Evolutionary conservation across 73 alveolate genomes (phyloP).

Genomic region (Paramecium sexaurelia): DNA sequence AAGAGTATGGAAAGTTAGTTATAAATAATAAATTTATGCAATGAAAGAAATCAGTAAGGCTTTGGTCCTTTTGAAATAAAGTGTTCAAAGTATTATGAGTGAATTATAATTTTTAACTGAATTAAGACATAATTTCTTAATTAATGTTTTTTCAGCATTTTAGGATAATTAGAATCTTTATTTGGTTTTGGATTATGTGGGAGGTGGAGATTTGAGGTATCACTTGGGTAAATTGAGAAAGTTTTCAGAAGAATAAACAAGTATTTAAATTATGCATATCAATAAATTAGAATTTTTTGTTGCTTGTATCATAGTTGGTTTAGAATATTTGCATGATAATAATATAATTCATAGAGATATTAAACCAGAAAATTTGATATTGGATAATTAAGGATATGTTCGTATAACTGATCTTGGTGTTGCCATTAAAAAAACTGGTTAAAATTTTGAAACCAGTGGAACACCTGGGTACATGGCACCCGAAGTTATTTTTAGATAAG

Average conservation of each 20-base stretch:
- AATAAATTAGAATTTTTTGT: slow-evolving; percentile 77
- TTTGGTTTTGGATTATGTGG: slow-evolving; percentile 77
- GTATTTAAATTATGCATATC: not conserved
- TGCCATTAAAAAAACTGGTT: slow-evolving; percentile 86
- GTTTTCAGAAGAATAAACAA: slow-evolving; percentile 79
- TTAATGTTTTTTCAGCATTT: slow-evolving; percentile 80
- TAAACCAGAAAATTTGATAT: slow-evolving; percentile 96
- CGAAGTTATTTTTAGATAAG: slow-evolving; percentile 81
- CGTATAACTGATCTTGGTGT: slow-evolving; percentile 96
- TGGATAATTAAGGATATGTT: slow-evolving; percentile 91
- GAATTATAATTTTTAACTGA: slow-evolving; percentile 75
- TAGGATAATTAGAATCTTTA: slow-evolving; percentile 74
- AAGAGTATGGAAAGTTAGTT: slow-evolving; percentile 81
- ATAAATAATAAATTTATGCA: slow-evolving; percentile 75
- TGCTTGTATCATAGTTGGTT: slow-evolving; percentile 89
- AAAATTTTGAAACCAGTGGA: slow-evolving; percentile 94
- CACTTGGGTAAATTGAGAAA: slow-evolving; percentile 71
- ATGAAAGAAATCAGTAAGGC: slow-evolving; percentile 80
- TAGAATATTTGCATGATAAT: slow-evolving; percentile 92
- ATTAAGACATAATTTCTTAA: slow-evolving; percentile 76
- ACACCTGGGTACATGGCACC: slow-evolving; percentile 90
- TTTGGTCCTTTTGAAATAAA: slow-evolving; percentile 75
- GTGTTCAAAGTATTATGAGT: slow-evolving; percentile 74
- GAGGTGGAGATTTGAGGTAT: slow-evolving; percentile 83
- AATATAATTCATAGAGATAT: slow-evolving; percentile 95